Conservation (phyloP, 1,284 basidiomycete species). For the Inonotus obliquus region DNA sequence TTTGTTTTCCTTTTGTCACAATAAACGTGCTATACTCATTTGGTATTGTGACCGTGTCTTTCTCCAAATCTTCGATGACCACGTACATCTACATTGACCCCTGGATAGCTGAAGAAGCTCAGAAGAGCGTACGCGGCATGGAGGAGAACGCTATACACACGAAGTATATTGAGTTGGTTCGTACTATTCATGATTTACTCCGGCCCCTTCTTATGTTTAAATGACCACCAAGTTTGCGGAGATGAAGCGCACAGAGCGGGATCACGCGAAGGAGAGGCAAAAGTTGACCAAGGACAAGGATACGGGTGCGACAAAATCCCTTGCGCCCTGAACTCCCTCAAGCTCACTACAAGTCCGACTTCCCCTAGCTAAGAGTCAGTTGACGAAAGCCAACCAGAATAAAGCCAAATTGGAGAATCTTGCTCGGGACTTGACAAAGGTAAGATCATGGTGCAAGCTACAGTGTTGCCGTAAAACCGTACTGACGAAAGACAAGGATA, state of each 20-base stretch:
- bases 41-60: background rate
- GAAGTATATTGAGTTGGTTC: slow-evolving; percentile 80
- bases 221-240: slow-evolving; percentile 62
- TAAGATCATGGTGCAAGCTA: slow-evolving; percentile 27
- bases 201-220: slow-evolving; percentile 10
- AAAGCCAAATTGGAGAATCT: slow-evolving; percentile 85
- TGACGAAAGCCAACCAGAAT: slow-evolving; percentile 80
- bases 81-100: background rate
- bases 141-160: slow-evolving; percentile 73
- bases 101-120: slow-evolving; percentile 73
- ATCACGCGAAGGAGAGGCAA: slow-evolving; percentile 84
- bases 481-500: slow-evolving; percentile 50
- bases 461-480: background rate
- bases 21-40: background rate
- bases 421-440: slow-evolving; percentile 81
- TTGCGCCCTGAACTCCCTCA: slow-evolving; percentile 13
- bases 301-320: slow-evolving; percentile 47
- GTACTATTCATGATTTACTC: slow-evolving; percentile 19
- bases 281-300: slow-evolving; percentile 84
- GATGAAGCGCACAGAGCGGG: slow-evolving; percentile 74
- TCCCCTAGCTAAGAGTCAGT: slow-evolving; percentile 59
- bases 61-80: background rate
- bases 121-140: slow-evolving; percentile 73
- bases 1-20: background rate
- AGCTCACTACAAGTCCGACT: background rate